phyloP scores from a whole-genome alignment of 768 basidiomycete species.

The Multifurca ochricompacta region DNA sequence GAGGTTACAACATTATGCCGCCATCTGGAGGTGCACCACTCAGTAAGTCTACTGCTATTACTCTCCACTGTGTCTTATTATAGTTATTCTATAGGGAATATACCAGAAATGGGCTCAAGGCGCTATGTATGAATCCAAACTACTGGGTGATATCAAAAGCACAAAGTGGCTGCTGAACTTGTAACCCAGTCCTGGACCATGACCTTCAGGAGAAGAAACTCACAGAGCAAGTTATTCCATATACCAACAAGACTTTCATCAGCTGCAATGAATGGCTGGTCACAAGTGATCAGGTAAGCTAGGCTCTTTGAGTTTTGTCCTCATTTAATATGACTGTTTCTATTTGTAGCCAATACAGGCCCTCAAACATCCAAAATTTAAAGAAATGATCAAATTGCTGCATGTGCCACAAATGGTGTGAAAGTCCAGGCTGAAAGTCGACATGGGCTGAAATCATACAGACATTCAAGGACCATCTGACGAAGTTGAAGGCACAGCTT shows the following conservation, averaged over 20 bases:
- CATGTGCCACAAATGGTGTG: conserved; percentile 31
- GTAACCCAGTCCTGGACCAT: not conserved
- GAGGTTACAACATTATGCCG: no score
- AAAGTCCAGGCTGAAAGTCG: conserved; percentile 27
- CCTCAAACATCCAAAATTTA: not conserved
- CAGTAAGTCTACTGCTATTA: no score
- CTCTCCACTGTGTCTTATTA: no score
- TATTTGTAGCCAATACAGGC: not conserved
- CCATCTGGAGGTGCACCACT: no score
- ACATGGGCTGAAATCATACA: conserved; percentile 26
- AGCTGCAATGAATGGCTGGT: not conserved
- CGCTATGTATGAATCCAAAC: not conserved
- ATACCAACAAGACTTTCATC: not conserved
- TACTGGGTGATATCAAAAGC: not conserved
- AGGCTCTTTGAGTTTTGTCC: no score
- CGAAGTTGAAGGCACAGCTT: conserved; percentile 7
- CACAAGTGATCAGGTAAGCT: not conserved
- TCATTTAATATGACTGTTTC: not conserved
- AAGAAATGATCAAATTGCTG: not conserved
- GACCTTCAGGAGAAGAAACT: not conserved
- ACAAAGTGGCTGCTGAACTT: not conserved
- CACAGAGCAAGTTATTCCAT: not conserved
- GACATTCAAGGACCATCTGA: conserved; percentile 24
- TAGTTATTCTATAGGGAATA: no score
- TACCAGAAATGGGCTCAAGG: no score